A percentile compares a stretch with the other conserved stretches of the same genome.
phyloP scores from a whole-genome alignment of 2,329 filamentous ascomycete genomes.

The Diaporthe capsici region DNA sequence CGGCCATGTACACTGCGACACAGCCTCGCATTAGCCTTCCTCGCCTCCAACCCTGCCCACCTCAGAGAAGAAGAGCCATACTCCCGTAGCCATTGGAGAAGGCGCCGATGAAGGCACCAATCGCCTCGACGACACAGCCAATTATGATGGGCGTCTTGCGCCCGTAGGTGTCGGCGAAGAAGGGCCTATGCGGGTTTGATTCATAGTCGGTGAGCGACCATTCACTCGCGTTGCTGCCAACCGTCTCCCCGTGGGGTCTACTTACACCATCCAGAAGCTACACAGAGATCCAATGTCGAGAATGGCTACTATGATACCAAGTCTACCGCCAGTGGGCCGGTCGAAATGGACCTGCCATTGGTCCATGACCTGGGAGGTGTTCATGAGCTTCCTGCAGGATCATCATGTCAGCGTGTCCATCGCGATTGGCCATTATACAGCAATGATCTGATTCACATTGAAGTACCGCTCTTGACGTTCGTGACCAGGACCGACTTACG shows the following conservation, averaged over 20 bases:
- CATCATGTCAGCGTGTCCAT: slow-evolving; percentile 53
- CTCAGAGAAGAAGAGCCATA: slow-evolving; percentile 46
- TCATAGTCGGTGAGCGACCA: not conserved
- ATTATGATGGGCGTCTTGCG: slow-evolving; percentile 59
- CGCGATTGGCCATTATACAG: not conserved
- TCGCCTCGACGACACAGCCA: slow-evolving; percentile 62
- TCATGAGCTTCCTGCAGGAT: slow-evolving; percentile 58
- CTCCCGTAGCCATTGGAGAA: slow-evolving; percentile 60
- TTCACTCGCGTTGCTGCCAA: not conserved
- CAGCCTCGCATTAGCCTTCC: slow-evolving; percentile 37
- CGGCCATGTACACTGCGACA: slow-evolving; percentile 67
- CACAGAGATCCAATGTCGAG: slow-evolving; percentile 66
- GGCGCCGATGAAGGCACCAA: slow-evolving; percentile 58
- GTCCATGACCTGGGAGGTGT: slow-evolving; percentile 71
- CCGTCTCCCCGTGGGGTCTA: not conserved
- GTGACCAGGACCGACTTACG: slow-evolving; percentile 49
- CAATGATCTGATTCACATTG: no score
- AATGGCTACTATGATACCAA: slow-evolving; percentile 66
- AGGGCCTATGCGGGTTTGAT: slow-evolving; percentile 49
- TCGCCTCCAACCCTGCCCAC: not conserved
- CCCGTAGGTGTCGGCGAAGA: slow-evolving; percentile 59
- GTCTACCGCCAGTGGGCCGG: slow-evolving; percentile 57
- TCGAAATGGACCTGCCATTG: slow-evolving; percentile 67
- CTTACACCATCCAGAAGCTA: slow-evolving; percentile 56
- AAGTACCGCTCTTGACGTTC: slow-evolving; percentile 10